Evolutionary conservation across 2,329 filamentous ascomycete genomes (phyloP).

Genomic region (Pyricularia pennisetigena): DNA sequence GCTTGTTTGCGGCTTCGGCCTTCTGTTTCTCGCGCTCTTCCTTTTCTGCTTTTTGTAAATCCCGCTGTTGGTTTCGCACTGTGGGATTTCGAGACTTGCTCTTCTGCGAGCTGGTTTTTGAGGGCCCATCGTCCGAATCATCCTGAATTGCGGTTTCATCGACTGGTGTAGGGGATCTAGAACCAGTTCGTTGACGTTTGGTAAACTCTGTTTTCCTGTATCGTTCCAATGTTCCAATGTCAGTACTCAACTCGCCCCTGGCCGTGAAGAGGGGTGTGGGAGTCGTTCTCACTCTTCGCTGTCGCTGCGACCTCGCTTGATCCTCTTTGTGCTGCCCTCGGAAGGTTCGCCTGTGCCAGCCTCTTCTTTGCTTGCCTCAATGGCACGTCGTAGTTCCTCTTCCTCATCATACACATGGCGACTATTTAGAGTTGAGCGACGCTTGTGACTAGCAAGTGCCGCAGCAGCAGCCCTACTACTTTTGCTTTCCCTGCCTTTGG

Average conservation of each 20-base stretch:
- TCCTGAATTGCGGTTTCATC: conserved; percentile 37
- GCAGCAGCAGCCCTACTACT: conserved; percentile 41
- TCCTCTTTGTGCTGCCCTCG: conserved; percentile 47
- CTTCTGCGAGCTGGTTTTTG: conserved; percentile 41
- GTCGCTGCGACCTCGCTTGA: conserved; percentile 79
- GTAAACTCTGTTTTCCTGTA: conserved; percentile 60
- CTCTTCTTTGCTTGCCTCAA: conserved; percentile 91
- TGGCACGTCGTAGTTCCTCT: conserved; percentile 75
- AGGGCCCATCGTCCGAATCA: conserved; percentile 59
- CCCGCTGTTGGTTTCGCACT: conserved; percentile 41
- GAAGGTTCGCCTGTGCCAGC: conserved; percentile 43
- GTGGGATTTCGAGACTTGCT: conserved; percentile 44
- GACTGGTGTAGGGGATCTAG: conserved; percentile 57
- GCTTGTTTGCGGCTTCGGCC: conserved; percentile 65
- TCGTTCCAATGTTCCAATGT: conserved; percentile 15
- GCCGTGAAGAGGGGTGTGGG: conserved; percentile 8
- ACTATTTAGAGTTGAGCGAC: conserved; percentile 95
- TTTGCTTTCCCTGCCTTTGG: conserved; percentile 44
- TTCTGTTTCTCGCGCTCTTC: conserved; percentile 68
- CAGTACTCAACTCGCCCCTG: not conserved
- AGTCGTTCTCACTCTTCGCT: conserved; percentile 72
- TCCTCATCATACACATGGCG: conserved; percentile 93
- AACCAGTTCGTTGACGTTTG: conserved; percentile 79
- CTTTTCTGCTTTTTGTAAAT: conserved; percentile 45
- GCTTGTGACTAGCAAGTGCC: conserved; percentile 52